Base-by-base conservation (phyloP, 352 stramenopile species). In the Hyaloperonospora arabidopsidis region DNA sequence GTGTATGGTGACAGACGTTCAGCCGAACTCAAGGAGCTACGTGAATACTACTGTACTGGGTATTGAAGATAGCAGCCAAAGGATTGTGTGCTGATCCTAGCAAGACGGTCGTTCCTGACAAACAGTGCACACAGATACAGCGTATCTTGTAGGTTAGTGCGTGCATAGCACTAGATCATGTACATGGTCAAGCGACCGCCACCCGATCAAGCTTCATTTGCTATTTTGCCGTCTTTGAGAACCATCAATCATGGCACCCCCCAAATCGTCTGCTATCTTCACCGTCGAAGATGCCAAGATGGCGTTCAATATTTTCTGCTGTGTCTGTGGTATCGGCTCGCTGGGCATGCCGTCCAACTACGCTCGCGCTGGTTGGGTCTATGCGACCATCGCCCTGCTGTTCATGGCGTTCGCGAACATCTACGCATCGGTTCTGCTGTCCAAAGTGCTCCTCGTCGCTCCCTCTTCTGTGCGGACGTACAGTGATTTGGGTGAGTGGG, bases 331-430 rank as follows among this genome's bases (percentile, higher is more conserved):
- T 34, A 64, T 68, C 34, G 61, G 61, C 14, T 68, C 61, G 10
- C 55, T 68, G 13, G 61, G 61, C n/a, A 68, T 68, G 55, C 61
- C 61, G 6, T 52, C 61, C 18, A 68, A 64, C 36, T 68, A 64
- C 50, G 61, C 61, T 36, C 61, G 61, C 8, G 61, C 61, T 11
- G 61, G 61, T 10, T 65, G 55, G 61, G 4, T 38, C 22, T 68
- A 55, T 44, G 61, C 61, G 1, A 64, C 55, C 4, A 55, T 57
- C 21, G 61, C 61, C 19, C 22, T 68, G 25, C 11, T 64, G 17
- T 68, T 68, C 38, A 68, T 68, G 61, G 55, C 45, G 19, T 55
- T 64, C 23, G 49, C 61, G 34, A 68, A 68, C 45, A 68, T 68
- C 22, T 68, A 68, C 41, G 29, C 61, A 11, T 58, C 61, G 12